Conservation (phyloP, 352 stramenopile genomes). For the Phytophthora palmivora region DNA sequence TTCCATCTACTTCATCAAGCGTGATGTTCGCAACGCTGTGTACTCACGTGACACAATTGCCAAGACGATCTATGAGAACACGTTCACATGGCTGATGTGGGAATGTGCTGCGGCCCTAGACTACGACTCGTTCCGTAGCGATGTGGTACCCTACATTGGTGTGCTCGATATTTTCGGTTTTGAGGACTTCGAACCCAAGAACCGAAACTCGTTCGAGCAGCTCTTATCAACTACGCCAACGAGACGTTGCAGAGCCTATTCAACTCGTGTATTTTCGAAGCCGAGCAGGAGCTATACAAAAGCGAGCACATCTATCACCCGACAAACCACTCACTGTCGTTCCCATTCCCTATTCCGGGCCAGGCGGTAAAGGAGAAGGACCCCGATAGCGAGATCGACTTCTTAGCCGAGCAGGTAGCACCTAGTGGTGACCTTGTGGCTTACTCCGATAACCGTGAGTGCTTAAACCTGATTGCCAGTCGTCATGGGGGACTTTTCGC, state of each 20-base stretch:
- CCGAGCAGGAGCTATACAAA: slow-evolving; percentile 86
- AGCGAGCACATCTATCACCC: slow-evolving; percentile 85
- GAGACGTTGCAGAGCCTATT: slow-evolving; percentile 92
- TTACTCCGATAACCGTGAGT: slow-evolving; percentile 89
- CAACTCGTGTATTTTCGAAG: slow-evolving; percentile 89
- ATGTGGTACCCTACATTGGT: slow-evolving; percentile 89
- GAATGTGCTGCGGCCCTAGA: slow-evolving; percentile 81
- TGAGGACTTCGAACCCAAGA: slow-evolving; percentile 90
- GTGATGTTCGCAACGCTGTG: slow-evolving; percentile 69
- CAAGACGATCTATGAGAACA: slow-evolving; percentile 90
- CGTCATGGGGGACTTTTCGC: slow-evolving; percentile 83
- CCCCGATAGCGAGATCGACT: slow-evolving; percentile 41
- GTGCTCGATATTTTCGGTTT: slow-evolving; percentile 95
- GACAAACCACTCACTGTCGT: slow-evolving; percentile 84
- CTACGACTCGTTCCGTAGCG: slow-evolving; percentile 82
- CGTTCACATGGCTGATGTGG: slow-evolving; percentile 91
- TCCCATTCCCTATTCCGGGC: slow-evolving; percentile 70
- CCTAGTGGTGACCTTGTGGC: slow-evolving; percentile 60
- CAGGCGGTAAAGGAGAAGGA: slow-evolving; percentile 41
- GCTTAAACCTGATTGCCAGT: slow-evolving; percentile 86
- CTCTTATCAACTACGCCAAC: slow-evolving; percentile 95
- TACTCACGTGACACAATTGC: slow-evolving; percentile 90
- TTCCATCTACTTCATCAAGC: slow-evolving; percentile 85
- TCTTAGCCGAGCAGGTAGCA: slow-evolving; percentile 46
- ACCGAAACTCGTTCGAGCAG: slow-evolving; percentile 93